Evolutionary conservation across 73 alveolate genomes (phyloP).

Genomic region (Blepharisma japonicum): DNA sequence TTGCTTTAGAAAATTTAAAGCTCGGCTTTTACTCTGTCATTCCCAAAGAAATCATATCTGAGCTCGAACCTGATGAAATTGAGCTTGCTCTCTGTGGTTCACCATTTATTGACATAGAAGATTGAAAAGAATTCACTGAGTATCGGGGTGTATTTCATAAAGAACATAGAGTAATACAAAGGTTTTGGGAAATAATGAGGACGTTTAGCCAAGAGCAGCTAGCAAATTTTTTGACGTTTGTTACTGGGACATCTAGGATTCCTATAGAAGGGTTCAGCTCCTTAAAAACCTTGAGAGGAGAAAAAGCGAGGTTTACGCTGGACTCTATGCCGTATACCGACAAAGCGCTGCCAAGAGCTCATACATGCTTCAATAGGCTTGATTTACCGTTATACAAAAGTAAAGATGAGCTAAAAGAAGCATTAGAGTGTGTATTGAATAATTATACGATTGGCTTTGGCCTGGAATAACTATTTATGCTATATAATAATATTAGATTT

Average conservation of each 20-base stretch:
- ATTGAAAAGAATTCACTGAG: conserved; percentile 82
- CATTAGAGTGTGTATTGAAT: background rate
- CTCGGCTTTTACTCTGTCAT: conserved; percentile 80
- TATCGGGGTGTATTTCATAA: conserved; percentile 71
- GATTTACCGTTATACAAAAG: conserved; percentile 78
- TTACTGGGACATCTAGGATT: conserved; percentile 93
- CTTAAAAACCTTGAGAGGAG: conserved; percentile 82
- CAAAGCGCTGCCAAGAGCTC: conserved; percentile 87
- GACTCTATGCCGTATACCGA: conserved; percentile 54
- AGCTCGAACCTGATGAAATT: conserved; percentile 77
- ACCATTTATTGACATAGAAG: conserved; percentile 82
- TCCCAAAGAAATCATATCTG: conserved; percentile 68
- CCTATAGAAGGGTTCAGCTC: conserved; percentile 90
- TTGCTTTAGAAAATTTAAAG: conserved; percentile 55
- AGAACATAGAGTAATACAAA: conserved; percentile 53
- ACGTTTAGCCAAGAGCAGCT: conserved; percentile 73
- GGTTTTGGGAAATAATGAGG: conserved; percentile 81
- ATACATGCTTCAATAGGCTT: conserved; percentile 94
- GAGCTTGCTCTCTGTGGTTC: conserved; percentile 85
- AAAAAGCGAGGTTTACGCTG: conserved; percentile 75
- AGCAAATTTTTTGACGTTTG: conserved; percentile 78
- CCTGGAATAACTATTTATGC: background rate
- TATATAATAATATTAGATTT: too few species aligned
- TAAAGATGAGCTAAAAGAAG: conserved; percentile 3
- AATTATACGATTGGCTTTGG: conserved; percentile 17